These are phyloP conservation scores for Aeschynomene evenia DNA, from an alignment of 306 rosid species.

Conservation along the genomic window DNA sequence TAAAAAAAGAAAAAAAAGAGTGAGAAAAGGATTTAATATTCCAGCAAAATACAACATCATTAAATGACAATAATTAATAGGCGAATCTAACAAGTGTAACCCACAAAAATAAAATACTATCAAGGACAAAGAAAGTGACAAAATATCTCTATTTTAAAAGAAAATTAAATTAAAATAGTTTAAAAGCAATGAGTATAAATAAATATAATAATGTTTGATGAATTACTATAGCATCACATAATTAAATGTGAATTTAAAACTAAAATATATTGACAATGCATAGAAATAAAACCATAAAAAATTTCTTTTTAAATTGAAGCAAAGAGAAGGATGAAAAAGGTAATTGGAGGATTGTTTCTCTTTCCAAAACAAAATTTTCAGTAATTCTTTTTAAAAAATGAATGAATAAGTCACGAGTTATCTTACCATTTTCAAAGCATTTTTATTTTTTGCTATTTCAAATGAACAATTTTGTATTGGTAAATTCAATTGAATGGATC, in stretches of 20 bases:
- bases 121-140: slow-evolving; percentile 22
- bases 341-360: too few relatives aligned
- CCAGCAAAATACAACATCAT: slow-evolving; percentile 10
- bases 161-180: background rate
- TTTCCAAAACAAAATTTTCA: too few relatives aligned
- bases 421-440: too few relatives aligned
- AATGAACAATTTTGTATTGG: background rate
- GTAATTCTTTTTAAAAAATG: too few relatives aligned
- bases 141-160: background rate
- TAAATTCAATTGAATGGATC: background rate
- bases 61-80: slow-evolving; percentile 15
- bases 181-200: background rate
- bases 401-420: too few relatives aligned
- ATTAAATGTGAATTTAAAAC: too few relatives aligned
- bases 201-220: background rate
- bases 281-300: too few relatives aligned
- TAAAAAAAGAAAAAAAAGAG: too few relatives aligned
- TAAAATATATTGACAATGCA: too few relatives aligned
- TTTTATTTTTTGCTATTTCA: background rate
- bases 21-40: background rate
- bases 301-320: too few relatives aligned
- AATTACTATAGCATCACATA: background rate
- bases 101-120: background rate
- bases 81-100: slow-evolving; percentile 1
- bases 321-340: too few relatives aligned